Evolutionary conservation across 768 basidiomycete species (phyloP), one percentile per base, ranked within the genome.

Genomic region (Mycena haematopus): DNA sequence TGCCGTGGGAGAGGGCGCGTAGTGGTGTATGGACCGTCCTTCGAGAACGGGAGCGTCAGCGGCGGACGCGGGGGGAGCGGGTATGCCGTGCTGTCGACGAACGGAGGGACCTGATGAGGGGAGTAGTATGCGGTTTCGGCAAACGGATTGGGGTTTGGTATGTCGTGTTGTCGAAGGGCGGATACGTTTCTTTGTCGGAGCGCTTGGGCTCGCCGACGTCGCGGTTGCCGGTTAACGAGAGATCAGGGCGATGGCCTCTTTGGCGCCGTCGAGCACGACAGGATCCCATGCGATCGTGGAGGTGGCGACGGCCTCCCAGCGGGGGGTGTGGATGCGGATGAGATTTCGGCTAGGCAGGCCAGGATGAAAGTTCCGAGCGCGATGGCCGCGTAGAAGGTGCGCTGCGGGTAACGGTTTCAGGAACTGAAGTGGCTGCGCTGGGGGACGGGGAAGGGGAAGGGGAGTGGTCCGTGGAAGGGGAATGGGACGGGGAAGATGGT

Each of bases 321-420:
- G 74, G 15, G 74, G 75, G 52, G 73, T 59, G 54, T 79, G 76
- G 9, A 79, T 67, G 38, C 84, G 79, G 59, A 86, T 69, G 62
- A 75, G 77, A 86, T 65, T 38, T 82, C 79, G 17, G 80, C 70
- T 35, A 85, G 45, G 54, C 78, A 76, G 7, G 82, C 80, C 51
- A 79, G 75, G 19, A 78, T 76, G 60, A 88, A 76, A 0, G 73
- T 72, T 33, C 81, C 85, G 4, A 86, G 73, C n/a, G 77, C 75
- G 54, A 87, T 77, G 25, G 77, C 83, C 5, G 84, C 68, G 65
- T 86, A 86, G 67, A 84, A 79, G 81, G 78, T 1, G 81, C 70
- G 46, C 72, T 65, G 59, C 79, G 78, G 6, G 40, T 45, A 19
- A 63, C 29, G 22, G 47, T 40, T 8, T 36, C 42, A 0, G 58